phyloP scores from a whole-genome alignment of 306 rosid species.

The Prinsepia uniflora region DNA sequence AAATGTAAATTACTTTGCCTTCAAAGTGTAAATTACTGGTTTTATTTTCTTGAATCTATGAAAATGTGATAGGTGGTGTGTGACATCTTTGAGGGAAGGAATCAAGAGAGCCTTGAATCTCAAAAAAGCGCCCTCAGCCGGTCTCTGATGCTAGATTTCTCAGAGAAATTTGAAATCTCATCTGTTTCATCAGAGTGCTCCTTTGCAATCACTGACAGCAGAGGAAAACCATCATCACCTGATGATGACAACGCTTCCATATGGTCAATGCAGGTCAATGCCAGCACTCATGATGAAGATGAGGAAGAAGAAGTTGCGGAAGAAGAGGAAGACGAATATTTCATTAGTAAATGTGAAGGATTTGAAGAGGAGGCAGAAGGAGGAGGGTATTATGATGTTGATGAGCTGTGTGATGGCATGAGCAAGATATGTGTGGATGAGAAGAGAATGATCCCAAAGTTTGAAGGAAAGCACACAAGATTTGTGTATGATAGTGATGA shows the following conservation, averaged over 20 bases:
- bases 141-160: slow-evolving; percentile 71
- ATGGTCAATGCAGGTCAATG: slow-evolving; percentile 91
- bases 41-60: neutral
- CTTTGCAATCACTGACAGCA: slow-evolving; percentile 44
- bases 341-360: slow-evolving; percentile 26
- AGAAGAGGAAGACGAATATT: slow-evolving; percentile 28
- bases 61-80: slow-evolving; percentile 34
- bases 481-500: slow-evolving; percentile 68
- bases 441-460: slow-evolving; percentile 36
- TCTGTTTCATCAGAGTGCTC: slow-evolving; percentile 43
- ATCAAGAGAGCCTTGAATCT: slow-evolving; percentile 41
- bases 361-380: slow-evolving; percentile 24
- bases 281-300: slow-evolving; percentile 55
- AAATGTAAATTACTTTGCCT: neutral
- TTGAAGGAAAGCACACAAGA: slow-evolving; percentile 70
- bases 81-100: slow-evolving; percentile 38
- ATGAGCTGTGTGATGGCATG: slow-evolving; percentile 67
- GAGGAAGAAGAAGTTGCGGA: slow-evolving; percentile 39
- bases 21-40: neutral
- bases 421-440: slow-evolving; percentile 60
- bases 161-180: slow-evolving; percentile 59
- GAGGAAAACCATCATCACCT: slow-evolving; percentile 21
- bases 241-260: slow-evolving; percentile 78
- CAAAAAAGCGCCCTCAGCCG: slow-evolving; percentile 56
- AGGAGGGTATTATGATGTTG: slow-evolving; percentile 30